phyloP scores from a whole-genome alignment of 2,329 filamentous ascomycete species.

The Fusarium temperatum region DNA sequence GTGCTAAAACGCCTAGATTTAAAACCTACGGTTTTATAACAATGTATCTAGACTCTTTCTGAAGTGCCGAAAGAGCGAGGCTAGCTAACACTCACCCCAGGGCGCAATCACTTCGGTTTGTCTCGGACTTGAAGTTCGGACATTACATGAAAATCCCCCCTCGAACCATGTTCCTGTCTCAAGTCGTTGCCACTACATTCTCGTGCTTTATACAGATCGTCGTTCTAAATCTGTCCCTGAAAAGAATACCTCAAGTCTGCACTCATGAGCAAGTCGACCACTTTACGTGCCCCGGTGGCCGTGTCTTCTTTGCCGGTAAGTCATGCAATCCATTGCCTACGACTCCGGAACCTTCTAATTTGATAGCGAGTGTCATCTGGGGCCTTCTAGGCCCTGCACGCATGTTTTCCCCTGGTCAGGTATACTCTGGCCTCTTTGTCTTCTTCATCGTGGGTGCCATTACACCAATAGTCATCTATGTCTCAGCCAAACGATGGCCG shows the following conservation, averaged over 20 bases:
- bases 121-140: slow-evolving; percentile 73
- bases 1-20: slow-evolving; percentile 54
- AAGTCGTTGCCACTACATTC: slow-evolving; percentile 72
- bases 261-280: slow-evolving; percentile 62
- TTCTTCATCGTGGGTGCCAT: slow-evolving; percentile 68
- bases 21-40: slow-evolving; percentile 72
- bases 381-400: slow-evolving; percentile 70
- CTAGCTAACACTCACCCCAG: slow-evolving; percentile 32
- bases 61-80: neutral
- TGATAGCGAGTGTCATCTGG: slow-evolving; percentile 59
- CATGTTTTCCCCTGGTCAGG: slow-evolving; percentile 69
- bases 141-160: slow-evolving; percentile 80
- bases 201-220: slow-evolving; percentile 73
- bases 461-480: slow-evolving; percentile 62
- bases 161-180: slow-evolving; percentile 71
- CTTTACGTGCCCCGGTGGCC: slow-evolving; percentile 71
- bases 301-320: slow-evolving; percentile 70
- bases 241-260: slow-evolving; percentile 72
- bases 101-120: slow-evolving; percentile 71
- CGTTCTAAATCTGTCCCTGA: slow-evolving; percentile 70
- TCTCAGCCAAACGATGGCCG: slow-evolving; percentile 59
- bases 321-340: neutral
- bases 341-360: neutral
- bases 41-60: slow-evolving; percentile 35
- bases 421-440: slow-evolving; percentile 67